Percentiles rank a stretch among this genome's conserved stretches.
Conservation (phyloP, 768 basidiomycete species). For the Boletus coccyginus region DNA sequence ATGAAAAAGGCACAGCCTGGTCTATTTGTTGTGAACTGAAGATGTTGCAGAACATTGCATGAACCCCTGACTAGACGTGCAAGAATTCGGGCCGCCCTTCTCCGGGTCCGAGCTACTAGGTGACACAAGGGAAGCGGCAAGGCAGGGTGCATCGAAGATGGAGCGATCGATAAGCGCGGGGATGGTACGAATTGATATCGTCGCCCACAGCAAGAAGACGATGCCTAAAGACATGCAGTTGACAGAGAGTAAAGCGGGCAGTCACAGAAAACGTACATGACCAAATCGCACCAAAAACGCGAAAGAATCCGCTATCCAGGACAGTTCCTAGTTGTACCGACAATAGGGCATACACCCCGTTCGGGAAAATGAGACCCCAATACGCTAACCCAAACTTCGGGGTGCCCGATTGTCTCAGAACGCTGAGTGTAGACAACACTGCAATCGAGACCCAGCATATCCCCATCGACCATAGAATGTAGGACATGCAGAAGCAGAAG, state of each 20-base stretch:
- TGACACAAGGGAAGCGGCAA: slow-evolving; percentile 21
- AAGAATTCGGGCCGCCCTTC: not conserved
- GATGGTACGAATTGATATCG: slow-evolving; percentile 41
- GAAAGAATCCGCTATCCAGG: slow-evolving; percentile 50
- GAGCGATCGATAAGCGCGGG: slow-evolving; percentile 45
- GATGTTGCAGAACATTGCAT: not conserved
- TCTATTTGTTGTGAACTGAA: not conserved
- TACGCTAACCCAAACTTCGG: slow-evolving; percentile 46
- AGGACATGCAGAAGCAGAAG: slow-evolving; percentile 45
- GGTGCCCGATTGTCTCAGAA: slow-evolving; percentile 26
- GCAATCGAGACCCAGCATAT: slow-evolving; percentile 50
- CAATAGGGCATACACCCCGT: slow-evolving; percentile 49
- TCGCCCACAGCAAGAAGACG: slow-evolving; percentile 42
- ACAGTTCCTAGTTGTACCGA: slow-evolving; percentile 48
- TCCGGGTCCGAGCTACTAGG: slow-evolving; percentile 9
- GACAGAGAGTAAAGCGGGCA: not conserved
- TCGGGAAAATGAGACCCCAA: slow-evolving; percentile 59
- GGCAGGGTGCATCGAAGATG: slow-evolving; percentile 47
- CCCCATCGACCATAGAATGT: slow-evolving; percentile 54
- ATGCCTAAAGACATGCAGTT: slow-evolving; percentile 28
- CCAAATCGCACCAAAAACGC: slow-evolving; percentile 53
- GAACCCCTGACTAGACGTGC: not conserved
- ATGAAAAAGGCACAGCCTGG: not conserved
- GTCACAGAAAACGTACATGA: slow-evolving; percentile 36
- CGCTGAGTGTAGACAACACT: slow-evolving; percentile 37